Base-by-base conservation (phyloP, 2,329 filamentous ascomycete species). In the Colletotrichum tropicale region DNA sequence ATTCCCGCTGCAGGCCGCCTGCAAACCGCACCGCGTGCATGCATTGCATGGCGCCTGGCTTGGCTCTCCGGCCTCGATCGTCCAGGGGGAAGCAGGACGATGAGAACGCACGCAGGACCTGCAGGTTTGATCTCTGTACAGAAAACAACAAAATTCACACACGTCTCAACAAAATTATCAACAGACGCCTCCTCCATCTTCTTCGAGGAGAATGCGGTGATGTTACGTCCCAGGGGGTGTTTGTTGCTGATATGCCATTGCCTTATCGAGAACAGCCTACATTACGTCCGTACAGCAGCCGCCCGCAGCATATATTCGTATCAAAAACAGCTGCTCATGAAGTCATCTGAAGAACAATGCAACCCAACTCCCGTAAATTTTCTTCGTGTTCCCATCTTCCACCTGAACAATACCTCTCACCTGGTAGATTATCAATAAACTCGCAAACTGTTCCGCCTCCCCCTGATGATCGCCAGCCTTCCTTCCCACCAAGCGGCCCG, bases 281-380 rank as follows among this genome's bases (percentile, higher is more conserved):
- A 67, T 71, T 71, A 71, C 69, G 61, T 71, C 69, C 69, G 69
- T 71, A 71, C 36, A 36, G 24, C 24, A 26, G 16, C 26, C 9
- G 26, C 5, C 30, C 8, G 26, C 56, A 16, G 56, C 3, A 28
- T 3, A 8, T n/a, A 8, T 21, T 56, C 52, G 52, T 56, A 56
- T 56, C 52, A 26, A 26, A 16, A 21, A 21, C 21, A 16, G 21
- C 52, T 26, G 5, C n/a, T 16, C 21, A 3, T 21, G n/a, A 21
- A 56, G n/a, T 56, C 52, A 56, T 56, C 21, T 56, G 21, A 43
- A 43, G 38, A 43, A 26, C 2, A 16, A 56, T 26, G 52, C 21
- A 56, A 56, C 52, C 38, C 38, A 12, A n/a, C 18, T n/a, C 8
- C 2, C 1, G 38, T 0, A 43, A 43, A 10, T 6, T n/a, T 43